Base-by-base conservation (phyloP, 2,329 filamentous ascomycete genomes). In the Arthrobotrys pseudoclavata region DNA sequence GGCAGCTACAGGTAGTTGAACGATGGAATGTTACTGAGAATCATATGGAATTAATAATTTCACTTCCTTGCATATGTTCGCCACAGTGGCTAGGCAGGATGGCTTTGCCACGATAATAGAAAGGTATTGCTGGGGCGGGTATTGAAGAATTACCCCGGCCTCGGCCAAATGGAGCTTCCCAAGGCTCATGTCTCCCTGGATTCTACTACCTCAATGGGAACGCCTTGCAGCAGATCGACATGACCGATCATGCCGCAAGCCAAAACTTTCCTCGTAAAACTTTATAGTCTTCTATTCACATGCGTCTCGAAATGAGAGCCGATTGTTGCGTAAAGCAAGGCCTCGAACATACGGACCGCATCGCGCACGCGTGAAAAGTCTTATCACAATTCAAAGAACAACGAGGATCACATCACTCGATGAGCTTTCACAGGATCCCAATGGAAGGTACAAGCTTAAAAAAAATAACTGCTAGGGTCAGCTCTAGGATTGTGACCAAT, bases 241-340 rank as follows among this genome's bases (percentile, higher is more conserved):
- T 31, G 61, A 45, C 53, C 55, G 45, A 52, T n/a, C 22, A 20
- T 37, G 66, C 53, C 53, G 68, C 22, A 9, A 45, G 67, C 37
- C 45, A 57, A 60, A 22, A 12, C 4, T 42, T 42, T 13, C 12
- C 29, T 37, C 3, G 2, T 4, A 20, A 57, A 22, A 42, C 20
- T 37, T 45, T 48, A 61, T 61, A 37, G 68, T 55, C 34, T 24
- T 50, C 10, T 18, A 18, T 24, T 31, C 31, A 40, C 55, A 53
- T 47, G 55, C 47, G 67, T 47, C 31, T 64, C 12, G 37, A 66
- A 60, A 72, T 57, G 48, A 66, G 57, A 50, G 22, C 61, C 57
- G 29, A 60, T 50, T 60, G 12, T 15, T 40, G 69, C 69, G 20
- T 66, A 40, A 72, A 60, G 69, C 40, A 72, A 72, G 69, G 69